Base-by-base conservation (phyloP, 768 basidiomycete genomes). In the Epithele typhae region DNA sequence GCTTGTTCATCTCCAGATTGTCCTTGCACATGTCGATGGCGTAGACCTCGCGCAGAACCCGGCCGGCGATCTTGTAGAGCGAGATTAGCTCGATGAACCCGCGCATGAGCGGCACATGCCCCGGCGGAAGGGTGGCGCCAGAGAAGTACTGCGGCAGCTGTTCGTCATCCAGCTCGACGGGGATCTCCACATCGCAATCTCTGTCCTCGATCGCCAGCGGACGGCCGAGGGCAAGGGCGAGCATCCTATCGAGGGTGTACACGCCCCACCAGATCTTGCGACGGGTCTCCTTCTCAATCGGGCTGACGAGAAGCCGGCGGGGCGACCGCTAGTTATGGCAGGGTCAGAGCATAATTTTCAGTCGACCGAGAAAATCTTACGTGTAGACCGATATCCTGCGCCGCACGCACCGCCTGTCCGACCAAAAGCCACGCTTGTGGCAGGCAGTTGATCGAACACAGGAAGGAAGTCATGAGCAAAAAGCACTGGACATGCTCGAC, bases 221-320 rank as follows among this genome's bases (percentile, higher is more conserved):
- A 9, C 92, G 78, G 38, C 92, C 92, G 12, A 95, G 74, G 12
- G 91, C 84, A 43, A 94, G 79, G 19, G 92, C 92, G 17, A 95
- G 83, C 88, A 93, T 92, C 40, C 91, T 83, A 64, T 89, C 92
- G 40, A 95, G 72, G 21, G 82, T 83, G 59, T 95, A 95, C 22
- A 93, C 88, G 35, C 87, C 82, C 90, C 92, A 94, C 92, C 92
- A 94, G 41, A 93, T 84, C 68, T 93, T 92, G 52, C 85, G 75
- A 24, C 91, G 80, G 0, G 89, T 88, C 66, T 94, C 90, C 65
- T 92, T 94, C 64, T 94, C 89, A 33, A 88, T 77, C 30, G 83
- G 71, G 17, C 80, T 69, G 27, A 92, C 72, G 15, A 72, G 60
- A 37, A 93, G 74, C 37, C 88, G 79, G 41, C 84, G 79, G 4